Base-by-base conservation (phyloP, 1,139 yeast genomes). In the Nematodospora anomalae region DNA sequence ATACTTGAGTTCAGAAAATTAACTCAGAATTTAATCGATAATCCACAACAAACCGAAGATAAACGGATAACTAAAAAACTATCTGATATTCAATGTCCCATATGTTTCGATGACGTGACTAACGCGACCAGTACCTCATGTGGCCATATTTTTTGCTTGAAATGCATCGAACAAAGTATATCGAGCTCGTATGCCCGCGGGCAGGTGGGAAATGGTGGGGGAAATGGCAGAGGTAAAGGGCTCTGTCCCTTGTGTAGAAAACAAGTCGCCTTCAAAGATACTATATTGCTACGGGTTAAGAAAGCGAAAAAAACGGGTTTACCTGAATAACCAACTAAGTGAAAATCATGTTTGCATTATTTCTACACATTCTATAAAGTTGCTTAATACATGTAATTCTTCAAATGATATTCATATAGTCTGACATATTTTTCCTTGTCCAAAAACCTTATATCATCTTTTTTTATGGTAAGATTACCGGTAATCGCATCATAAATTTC, bases 221-320 rank as follows among this genome's bases (percentile, higher is more conserved):
- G 72, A 3, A 58, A 56, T 4, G 72, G 74, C 0, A 49, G 57
- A 40, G 76, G 76, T 4, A 58, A 55, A 6, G 76, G 76, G 0
- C 52, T 69, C 24, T 71, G 76, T 50, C 76, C 76, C 3, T 53
- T 71, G 42, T 71, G 76, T 43, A 51, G 76, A 28, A 64, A 70
- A 42, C 45, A 49, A 29, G 73, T 69, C 16, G 45, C 59, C 3
- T 70, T 71, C 47, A 68, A 66, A 38, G 73, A 68, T 27, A 60
- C 74, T 3, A 53, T 60, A 4, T 59, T 71, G 27, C 44, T 71
- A 28, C 51, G 70, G 34, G 51, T 67, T 54, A 65, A 64, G 41
- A 38, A 50, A 20, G 52, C 58, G 2, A 28, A 41, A 8, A 43
- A 38, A 21, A 32, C 27, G 9, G 49, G 36, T 8, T 39, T 33